Conservation (phyloP, 2,329 filamentous ascomycete genomes). For the Trichoderma atrobrunneum region DNA sequence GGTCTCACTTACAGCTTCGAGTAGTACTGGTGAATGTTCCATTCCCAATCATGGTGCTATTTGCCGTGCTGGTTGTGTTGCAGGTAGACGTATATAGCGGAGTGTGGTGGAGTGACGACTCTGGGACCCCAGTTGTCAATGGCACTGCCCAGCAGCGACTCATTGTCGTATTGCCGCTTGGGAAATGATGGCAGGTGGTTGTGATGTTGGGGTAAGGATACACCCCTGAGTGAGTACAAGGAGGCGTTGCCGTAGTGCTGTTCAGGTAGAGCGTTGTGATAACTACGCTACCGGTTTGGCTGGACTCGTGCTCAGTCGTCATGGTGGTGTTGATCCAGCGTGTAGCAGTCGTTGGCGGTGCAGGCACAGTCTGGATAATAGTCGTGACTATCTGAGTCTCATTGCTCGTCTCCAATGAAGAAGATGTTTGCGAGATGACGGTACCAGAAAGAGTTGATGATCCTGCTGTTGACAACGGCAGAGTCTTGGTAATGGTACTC, state of each 20-base stretch:
- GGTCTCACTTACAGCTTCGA: slow-evolving; percentile 12
- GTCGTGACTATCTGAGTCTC: not conserved
- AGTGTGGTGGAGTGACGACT: slow-evolving; percentile 1
- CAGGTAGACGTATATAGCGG: slow-evolving; percentile 22
- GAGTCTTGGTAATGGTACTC: not conserved
- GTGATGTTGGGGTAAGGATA: slow-evolving; percentile 16
- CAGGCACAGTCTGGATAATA: not conserved
- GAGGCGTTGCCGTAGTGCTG: slow-evolving; percentile 14
- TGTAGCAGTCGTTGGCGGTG: not conserved
- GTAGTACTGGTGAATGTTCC: not conserved
- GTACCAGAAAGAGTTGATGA: slow-evolving; percentile 3
- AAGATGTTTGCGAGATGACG: not conserved
- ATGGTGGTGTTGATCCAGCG: not conserved
- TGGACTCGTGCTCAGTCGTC: not conserved
- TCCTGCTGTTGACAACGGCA: slow-evolving; percentile 5
- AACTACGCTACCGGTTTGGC: not conserved
- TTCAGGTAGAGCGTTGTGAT: slow-evolving; percentile 13
- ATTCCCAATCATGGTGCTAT: not conserved
- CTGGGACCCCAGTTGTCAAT: slow-evolving; percentile 1
- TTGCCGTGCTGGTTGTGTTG: slow-evolving; percentile 25
- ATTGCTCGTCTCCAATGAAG: not conserved
- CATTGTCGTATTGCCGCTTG: slow-evolving; percentile 9
- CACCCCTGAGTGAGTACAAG: slow-evolving; percentile 18
- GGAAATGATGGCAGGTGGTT: slow-evolving; percentile 3
- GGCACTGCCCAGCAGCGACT: slow-evolving; percentile 11